Percentiles rank a stretch among this genome's conserved stretches.
These are phyloP conservation scores for Salicornia ramosissima DNA, from an alignment of 148 eudicot species.

Conservation along the genomic window DNA sequence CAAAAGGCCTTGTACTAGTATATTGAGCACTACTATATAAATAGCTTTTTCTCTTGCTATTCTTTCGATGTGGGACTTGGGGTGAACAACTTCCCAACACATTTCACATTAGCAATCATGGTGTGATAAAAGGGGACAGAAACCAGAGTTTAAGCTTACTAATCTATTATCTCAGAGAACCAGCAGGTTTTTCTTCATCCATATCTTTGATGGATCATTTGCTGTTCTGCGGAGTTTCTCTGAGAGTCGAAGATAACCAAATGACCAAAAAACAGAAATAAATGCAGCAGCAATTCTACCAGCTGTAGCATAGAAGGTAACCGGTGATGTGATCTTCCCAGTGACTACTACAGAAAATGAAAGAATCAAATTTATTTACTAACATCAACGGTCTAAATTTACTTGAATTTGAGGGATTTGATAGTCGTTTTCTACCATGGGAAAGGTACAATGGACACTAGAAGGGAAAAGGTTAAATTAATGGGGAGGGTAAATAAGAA, in stretches of 20 bases:
- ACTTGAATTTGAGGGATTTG: no score
- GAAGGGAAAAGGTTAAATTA: no score
- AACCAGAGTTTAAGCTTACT: background rate
- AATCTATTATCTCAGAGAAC: background rate
- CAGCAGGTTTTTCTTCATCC: background rate
- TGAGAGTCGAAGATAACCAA: conserved; percentile 85
- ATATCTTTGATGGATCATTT: conserved; percentile 88
- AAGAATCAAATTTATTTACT: no score
- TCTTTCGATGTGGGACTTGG: no score
- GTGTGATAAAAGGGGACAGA: background rate
- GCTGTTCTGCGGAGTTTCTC: conserved; percentile 78
- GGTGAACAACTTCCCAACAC: no score
- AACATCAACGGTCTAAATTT: no score
- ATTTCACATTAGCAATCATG: background rate
- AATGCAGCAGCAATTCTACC: conserved; percentile 85
- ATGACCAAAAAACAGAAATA: conserved; percentile 85
- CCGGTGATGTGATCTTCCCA: conserved; percentile 81
- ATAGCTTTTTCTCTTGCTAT: no score
- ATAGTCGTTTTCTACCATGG: no score
- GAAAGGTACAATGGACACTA: no score
- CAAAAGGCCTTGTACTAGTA: no score
- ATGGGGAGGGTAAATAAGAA: no score
- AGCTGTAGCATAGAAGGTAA: conserved; percentile 76
- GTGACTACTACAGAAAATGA: conserved; percentile 79
- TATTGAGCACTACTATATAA: no score